Conservation (phyloP, 176 grass and related monocot species). For the barley (Hordeum vulgare) region MorexV3_pseudomolecules_assembly NC_058518.1:79274425-79274924, state of each 20-base stretch:
- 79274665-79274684: slow-evolving; percentile 59
- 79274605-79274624: slow-evolving; percentile 63
- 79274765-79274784: slow-evolving; percentile 31
- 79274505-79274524: slow-evolving; percentile 76
- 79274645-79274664: slow-evolving; percentile 77
- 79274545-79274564: slow-evolving; percentile 40
- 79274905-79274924: slow-evolving; percentile 43
- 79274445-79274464: neutral
- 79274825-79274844: slow-evolving; percentile 63
- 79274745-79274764: neutral
- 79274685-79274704: slow-evolving; percentile 39
- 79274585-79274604: slow-evolving; percentile 68
- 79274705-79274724: neutral
- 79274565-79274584: slow-evolving; percentile 53
- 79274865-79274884: slow-evolving; percentile 40
- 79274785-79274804: slow-evolving; percentile 49
- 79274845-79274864: slow-evolving; percentile 58
- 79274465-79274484: neutral
- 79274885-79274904: slow-evolving; percentile 54
- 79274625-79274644: slow-evolving; percentile 44
- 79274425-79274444: neutral
- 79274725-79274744: neutral
- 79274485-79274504: neutral
- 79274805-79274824: slow-evolving; percentile 58
- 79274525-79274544: slow-evolving; percentile 49